Evolutionary conservation across 2,329 filamentous ascomycete species (phyloP).

Genomic region (Waltergamsia citrina): DNA sequence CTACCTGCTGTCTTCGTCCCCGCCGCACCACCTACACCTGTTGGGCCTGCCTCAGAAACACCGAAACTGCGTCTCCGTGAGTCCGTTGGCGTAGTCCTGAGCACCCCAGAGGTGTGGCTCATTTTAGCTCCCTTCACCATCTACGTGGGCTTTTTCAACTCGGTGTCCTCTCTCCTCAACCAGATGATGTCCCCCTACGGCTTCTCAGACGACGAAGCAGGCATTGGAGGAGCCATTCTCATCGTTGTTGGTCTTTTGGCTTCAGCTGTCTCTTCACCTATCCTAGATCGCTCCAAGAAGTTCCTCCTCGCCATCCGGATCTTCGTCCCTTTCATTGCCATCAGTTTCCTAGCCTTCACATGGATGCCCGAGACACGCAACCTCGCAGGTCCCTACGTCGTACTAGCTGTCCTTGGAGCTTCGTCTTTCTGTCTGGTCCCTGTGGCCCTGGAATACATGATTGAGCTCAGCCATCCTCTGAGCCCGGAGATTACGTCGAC

Average conservation of each 20-base stretch:
- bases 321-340: constrained; percentile 63
- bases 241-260: constrained; percentile 79
- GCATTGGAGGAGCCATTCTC: constrained; percentile 80
- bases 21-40: constrained; percentile 64
- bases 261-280: constrained; percentile 66
- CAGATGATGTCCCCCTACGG: constrained; percentile 84
- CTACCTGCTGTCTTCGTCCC: constrained; percentile 79
- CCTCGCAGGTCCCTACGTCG: constrained; percentile 63
- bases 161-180: constrained; percentile 76
- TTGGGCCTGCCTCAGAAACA: constrained; percentile 55
- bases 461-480: constrained; percentile 80
- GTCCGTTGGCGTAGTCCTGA: constrained; percentile 41
- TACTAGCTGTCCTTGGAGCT: constrained; percentile 70
- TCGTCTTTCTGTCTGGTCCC: constrained; percentile 74
- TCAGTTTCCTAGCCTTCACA: constrained; percentile 68
- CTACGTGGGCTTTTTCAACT: constrained; percentile 93
- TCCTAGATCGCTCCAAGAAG: constrained; percentile 76
- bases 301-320: constrained; percentile 67
- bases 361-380: constrained; percentile 58
- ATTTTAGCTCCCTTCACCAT: constrained; percentile 71
- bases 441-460: constrained; percentile 75
- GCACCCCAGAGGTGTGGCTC: constrained; percentile 67
- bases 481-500: constrained; percentile 78
- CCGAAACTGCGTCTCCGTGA: constrained; percentile 41
- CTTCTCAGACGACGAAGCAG: constrained; percentile 74